Percentiles rank a stretch among this genome's conserved stretches.
These are phyloP conservation scores for Paecilomyces dactylethromorphus DNA, from an alignment of 2,329 filamentous ascomycete species.

Conservation along the genomic window DNA sequence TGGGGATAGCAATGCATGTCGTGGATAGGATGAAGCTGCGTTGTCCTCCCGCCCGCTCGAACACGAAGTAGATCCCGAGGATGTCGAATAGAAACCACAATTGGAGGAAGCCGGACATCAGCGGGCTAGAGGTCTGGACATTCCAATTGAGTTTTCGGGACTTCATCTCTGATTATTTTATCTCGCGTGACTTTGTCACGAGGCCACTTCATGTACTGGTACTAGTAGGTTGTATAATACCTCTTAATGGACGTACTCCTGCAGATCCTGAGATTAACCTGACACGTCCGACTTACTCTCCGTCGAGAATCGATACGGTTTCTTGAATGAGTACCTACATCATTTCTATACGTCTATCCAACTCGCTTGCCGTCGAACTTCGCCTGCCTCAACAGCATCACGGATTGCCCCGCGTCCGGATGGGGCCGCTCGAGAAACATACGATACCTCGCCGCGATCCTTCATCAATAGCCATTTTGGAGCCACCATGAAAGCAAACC, in stretches of 20 bases:
- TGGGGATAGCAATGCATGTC: slow-evolving; percentile 7
- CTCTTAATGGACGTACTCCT: slow-evolving; percentile 23
- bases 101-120: slow-evolving; percentile 21
- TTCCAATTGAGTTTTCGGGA: slow-evolving; percentile 15
- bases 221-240: slow-evolving; percentile 22
- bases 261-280: slow-evolving; percentile 12
- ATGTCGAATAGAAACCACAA: slow-evolving; percentile 20
- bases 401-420: slow-evolving; percentile 1
- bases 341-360: slow-evolving; percentile 7
- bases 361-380: slow-evolving; percentile 4
- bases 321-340: slow-evolving; percentile 11
- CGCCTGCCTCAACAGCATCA: slow-evolving; percentile 9
- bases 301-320: slow-evolving; percentile 8
- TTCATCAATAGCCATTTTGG: slow-evolving; percentile 17
- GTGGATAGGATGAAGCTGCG: slow-evolving; percentile 5
- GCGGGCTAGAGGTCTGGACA: slow-evolving; percentile 12
- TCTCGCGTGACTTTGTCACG: not conserved
- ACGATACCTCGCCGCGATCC: slow-evolving; percentile 8
- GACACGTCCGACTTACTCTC: slow-evolving; percentile 8
- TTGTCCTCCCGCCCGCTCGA: slow-evolving; percentile 7
- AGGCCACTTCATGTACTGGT: slow-evolving; percentile 9
- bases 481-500: slow-evolving; percentile 2
- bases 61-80: slow-evolving; percentile 13
- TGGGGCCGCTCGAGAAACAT: slow-evolving; percentile 14
- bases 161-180: not conserved